These are phyloP conservation scores for Phytophthora tubulina DNA, from an alignment of 352 stramenopile genomes.

Conservation along the genomic window DNA sequence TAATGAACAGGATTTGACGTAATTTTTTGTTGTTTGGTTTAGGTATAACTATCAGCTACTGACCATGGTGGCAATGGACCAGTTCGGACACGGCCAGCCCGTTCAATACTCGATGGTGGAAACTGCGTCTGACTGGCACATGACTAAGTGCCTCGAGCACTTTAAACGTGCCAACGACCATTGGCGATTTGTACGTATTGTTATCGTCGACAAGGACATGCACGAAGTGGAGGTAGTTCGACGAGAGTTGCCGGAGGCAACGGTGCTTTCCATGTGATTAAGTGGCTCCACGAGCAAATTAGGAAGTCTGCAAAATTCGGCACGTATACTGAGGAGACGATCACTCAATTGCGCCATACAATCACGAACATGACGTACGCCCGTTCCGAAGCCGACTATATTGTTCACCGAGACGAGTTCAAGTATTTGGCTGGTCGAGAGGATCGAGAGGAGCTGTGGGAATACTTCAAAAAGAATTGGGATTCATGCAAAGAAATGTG, in stretches of 20 bases:
- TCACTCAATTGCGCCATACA: neutral
- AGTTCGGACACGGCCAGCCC: conserved; percentile 12
- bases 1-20: conserved; percentile 1
- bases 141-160: conserved; percentile 10
- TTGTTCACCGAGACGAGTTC: neutral
- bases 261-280: conserved; percentile 3
- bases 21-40: neutral
- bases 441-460: neutral
- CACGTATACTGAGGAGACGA: neutral
- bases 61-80: conserved; percentile 7
- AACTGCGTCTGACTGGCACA: conserved; percentile 11
- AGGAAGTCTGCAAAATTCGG: neutral
- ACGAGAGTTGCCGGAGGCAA: neutral
- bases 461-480: neutral
- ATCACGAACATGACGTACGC: conserved; percentile 1
- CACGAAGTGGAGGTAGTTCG: conserved; percentile 6
- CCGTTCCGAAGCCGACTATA: neutral
- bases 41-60: conserved; percentile 19
- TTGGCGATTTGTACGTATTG: conserved; percentile 7
- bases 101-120: conserved; percentile 20
- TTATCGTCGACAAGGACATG: conserved; percentile 21
- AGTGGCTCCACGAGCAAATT: neutral
- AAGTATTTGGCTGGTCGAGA: neutral
- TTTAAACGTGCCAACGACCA: conserved; percentile 19
- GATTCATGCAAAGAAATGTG: conserved; percentile 5